Evolutionary conservation across 148 eudicot genomes (phyloP).

Genomic region (Cornus florida): DNA sequence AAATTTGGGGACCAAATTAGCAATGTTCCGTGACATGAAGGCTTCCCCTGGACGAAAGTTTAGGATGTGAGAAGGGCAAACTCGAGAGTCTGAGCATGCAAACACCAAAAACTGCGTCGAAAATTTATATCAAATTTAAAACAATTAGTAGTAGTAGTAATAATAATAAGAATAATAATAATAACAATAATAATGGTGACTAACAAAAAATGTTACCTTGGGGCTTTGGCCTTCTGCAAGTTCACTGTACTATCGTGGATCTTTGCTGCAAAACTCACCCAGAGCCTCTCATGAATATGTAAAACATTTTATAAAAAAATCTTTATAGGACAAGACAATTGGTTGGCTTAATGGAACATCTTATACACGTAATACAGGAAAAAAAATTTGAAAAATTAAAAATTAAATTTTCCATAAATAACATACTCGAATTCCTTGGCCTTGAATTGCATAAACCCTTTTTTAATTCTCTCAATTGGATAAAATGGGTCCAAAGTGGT

Average conservation of each 20-base stretch:
- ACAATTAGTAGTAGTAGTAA: no score
- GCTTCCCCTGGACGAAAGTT: conserved; percentile 31
- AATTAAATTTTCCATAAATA: no score
- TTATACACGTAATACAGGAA: no score
- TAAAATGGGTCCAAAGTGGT: neutral
- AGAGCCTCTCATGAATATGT: neutral
- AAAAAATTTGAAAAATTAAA: no score
- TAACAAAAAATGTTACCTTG: neutral
- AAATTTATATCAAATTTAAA: no score
- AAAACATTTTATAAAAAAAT: no score
- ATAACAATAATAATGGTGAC: no score
- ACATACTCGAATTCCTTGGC: conserved; percentile 17
- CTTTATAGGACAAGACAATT: no score
- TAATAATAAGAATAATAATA: no score
- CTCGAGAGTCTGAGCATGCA: conserved; percentile 35
- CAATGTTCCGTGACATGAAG: conserved; percentile 28
- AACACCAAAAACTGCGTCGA: conserved; percentile 30
- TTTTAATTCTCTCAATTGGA: conserved; percentile 3
- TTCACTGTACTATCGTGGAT: neutral
- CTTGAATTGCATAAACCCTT: conserved; percentile 12
- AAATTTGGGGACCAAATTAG: conserved; percentile 31
- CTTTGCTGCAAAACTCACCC: neutral
- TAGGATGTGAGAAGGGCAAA: conserved; percentile 28
- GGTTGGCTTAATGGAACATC: no score
- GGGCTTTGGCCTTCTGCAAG: neutral